Percentiles rank a stretch among this genome's conserved stretches.
Conservation (phyloP, 805 yeast species). For the Wickerhamomyces chambardii region DNA sequence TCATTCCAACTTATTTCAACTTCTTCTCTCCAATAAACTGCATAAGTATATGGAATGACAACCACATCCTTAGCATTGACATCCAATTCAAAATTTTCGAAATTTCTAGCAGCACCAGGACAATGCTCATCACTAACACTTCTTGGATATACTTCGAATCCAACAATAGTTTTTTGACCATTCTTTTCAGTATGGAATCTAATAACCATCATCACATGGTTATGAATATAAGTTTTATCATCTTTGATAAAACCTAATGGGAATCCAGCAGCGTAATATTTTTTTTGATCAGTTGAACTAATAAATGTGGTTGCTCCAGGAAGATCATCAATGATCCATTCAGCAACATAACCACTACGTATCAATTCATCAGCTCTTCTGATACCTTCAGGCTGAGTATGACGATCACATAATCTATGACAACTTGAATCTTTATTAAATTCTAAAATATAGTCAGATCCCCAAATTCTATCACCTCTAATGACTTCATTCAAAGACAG, state of each 20-base stretch:
- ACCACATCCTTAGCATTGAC: conserved; percentile 28
- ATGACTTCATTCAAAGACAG: conserved; percentile 70
- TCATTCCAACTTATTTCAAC: conserved; percentile 50
- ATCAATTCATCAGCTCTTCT: conserved; percentile 53
- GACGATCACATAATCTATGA: conserved; percentile 56
- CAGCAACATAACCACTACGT: conserved; percentile 63
- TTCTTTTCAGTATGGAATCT: conserved; percentile 51
- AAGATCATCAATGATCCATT: conserved; percentile 76
- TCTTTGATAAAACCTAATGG: conserved; percentile 66
- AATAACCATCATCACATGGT: conserved; percentile 75
- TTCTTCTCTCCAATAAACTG: conserved; percentile 88
- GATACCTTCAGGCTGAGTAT: conserved; percentile 41
- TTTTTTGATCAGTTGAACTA: conserved; percentile 43
- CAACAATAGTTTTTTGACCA: conserved; percentile 56
- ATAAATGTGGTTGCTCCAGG: conserved; percentile 87
- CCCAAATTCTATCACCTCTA: conserved; percentile 75
- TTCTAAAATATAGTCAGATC: conserved; percentile 54
- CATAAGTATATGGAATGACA: conserved; percentile 68
- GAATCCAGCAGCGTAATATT: conserved; percentile 81
- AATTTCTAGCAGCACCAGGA: conserved; percentile 64
- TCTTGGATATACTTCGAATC: conserved; percentile 84
- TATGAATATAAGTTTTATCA: conserved; percentile 57
- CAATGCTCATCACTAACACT: conserved; percentile 62
- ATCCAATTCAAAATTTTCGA: conserved; percentile 44
- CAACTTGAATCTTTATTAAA: conserved; percentile 66